Evolutionary conservation across 495 filamentous ascomycete species (phyloP).

Genomic region (Trypethelium eluteriae): DNA sequence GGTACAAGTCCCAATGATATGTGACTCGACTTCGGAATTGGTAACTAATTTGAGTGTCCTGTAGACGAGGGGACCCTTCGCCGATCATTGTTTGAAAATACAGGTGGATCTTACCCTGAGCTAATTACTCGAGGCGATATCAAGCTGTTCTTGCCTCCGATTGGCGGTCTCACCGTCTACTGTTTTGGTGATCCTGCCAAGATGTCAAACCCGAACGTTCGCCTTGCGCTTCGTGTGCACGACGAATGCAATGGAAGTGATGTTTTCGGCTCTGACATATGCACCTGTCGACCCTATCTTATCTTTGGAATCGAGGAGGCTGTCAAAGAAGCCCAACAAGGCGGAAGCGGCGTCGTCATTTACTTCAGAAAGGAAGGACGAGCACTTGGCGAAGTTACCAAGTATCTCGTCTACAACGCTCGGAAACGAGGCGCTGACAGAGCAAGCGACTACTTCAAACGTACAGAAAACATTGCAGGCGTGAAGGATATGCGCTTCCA

Average conservation of each 20-base stretch:
- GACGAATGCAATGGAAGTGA: constrained; percentile 96
- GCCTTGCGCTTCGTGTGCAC: constrained; percentile 82
- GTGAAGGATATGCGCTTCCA: constrained; percentile 99
- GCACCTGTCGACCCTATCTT: constrained; percentile 92
- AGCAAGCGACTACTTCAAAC: constrained; percentile 94
- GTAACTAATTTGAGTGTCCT: not conserved
- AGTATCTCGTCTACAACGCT: constrained; percentile 95
- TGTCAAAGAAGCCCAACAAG: constrained; percentile 90
- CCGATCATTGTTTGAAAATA: constrained; percentile 86
- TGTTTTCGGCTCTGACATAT: constrained; percentile 98
- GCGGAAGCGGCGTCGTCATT: constrained; percentile 92
- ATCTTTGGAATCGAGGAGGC: constrained; percentile 96
- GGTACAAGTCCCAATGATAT: constrained; percentile 34
- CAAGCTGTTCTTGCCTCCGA: constrained; percentile 92
- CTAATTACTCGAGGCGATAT: constrained; percentile 88
- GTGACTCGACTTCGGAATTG: not conserved
- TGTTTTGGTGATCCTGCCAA: constrained; percentile 92
- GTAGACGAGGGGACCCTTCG: constrained; percentile 78
- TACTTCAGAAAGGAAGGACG: constrained; percentile 98
- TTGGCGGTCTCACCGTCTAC: constrained; percentile 93
- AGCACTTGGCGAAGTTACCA: constrained; percentile 94
- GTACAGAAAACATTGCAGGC: constrained; percentile 94
- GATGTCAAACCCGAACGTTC: constrained; percentile 79
- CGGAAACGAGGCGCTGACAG: constrained; percentile 65
- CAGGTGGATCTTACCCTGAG: constrained; percentile 84